Evolutionary conservation across 2,329 filamentous ascomycete genomes (phyloP), one percentile per base, ranked within the genome.

Genomic region (Monosporascus sp.): DNA sequence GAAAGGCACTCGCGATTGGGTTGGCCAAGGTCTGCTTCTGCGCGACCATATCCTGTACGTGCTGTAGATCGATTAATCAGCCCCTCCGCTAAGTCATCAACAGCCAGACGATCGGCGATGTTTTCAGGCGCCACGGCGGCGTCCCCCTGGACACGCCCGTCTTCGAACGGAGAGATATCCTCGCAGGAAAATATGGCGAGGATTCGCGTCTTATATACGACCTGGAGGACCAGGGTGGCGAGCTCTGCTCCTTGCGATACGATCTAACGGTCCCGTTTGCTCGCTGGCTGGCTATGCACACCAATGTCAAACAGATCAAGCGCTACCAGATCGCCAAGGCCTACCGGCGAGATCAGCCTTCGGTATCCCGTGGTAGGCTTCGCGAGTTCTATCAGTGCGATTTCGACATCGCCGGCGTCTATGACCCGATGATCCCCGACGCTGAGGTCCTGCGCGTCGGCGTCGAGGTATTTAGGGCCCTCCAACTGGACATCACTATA

Each of bases 341-440:
- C 50, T 92, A 91, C 74, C 80, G 86, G 59, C 76, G 87, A 67
- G 87, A 90, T 68, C 86, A 89, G 70, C 87, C 88, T 20, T 88
- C 91, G 56, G 90, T 97, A 75, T 89, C 87, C 57, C 94, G 95
- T 70, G 93, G 92, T 50, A 85, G 92, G 51, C 94, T 96, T 88
- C 84, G 93, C 66, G 93, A 97, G 73, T 96, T 96, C 73, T 96
- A 95, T 76, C 92, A 97, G 73, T 97, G 92, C 75, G 93, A 97
- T 74, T 95, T 97, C 67, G 92, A 97, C 69, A 93, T 97, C 73
- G 92, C 92, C 14, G 91, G 92, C 56, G 78, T 76, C 43, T 95
- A 91, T 74, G 93, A 96, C 68, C 74, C 89, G 51, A 96, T 97
- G 91, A 81, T 96, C 26, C 90, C 92, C 53, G 93, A 97, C 67